Conservation (phyloP, 176 grass and related monocot genomes). For the Zea luxurians region DNA sequence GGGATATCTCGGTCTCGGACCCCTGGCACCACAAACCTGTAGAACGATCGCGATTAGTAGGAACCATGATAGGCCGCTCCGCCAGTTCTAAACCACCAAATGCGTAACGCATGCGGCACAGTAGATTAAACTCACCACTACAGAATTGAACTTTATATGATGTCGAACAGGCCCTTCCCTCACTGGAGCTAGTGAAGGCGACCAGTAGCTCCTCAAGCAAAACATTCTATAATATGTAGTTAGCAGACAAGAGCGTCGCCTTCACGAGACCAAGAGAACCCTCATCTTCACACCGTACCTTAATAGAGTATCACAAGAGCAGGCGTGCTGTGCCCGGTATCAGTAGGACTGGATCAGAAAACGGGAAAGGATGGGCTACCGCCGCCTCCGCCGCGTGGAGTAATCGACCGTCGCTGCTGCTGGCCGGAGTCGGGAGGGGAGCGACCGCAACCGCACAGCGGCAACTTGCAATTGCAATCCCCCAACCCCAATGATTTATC, state of each 20-base stretch:
- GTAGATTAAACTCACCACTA: constrained; percentile 44
- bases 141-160: constrained; percentile 39
- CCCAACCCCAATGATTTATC: neutral
- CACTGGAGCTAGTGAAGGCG: constrained; percentile 17
- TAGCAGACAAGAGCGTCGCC: neutral
- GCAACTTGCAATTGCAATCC: neutral
- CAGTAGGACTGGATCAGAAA: neutral
- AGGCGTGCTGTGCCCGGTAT: neutral
- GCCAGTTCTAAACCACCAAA: neutral
- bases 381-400: neutral
- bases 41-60: neutral
- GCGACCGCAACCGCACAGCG: neutral
- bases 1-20: constrained; percentile 81
- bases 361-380: neutral
- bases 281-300: neutral
- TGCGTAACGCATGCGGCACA: neutral
- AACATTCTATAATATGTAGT: constrained; percentile 33
- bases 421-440: neutral
- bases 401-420: neutral
- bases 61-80: constrained; percentile 1
- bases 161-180: neutral
- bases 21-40: constrained; percentile 80
- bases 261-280: neutral
- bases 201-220: constrained; percentile 41
- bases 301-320: neutral